Percentiles rank a stretch among this genome's conserved stretches.
Conservation (phyloP, 352 stramenopile genomes). For the Phytophthora pini region DNA sequence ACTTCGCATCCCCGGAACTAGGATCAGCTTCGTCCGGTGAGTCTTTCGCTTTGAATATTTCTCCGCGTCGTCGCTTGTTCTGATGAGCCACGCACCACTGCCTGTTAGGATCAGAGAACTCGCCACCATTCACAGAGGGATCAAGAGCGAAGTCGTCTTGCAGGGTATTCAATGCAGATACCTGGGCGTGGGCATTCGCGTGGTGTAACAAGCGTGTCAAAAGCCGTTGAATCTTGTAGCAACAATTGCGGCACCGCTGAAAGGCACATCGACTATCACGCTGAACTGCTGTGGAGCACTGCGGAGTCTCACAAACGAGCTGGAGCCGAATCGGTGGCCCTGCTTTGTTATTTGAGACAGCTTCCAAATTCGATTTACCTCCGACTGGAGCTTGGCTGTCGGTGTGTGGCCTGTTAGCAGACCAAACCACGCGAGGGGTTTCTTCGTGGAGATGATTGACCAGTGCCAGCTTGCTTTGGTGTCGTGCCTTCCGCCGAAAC, state of each 20-base stretch:
- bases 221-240: slow-evolving; percentile 70
- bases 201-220: slow-evolving; percentile 33
- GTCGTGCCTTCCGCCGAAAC: slow-evolving; percentile 66
- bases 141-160: slow-evolving; percentile 29
- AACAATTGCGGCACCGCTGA: slow-evolving; percentile 64
- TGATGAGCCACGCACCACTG: slow-evolving; percentile 45
- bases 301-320: slow-evolving; percentile 36
- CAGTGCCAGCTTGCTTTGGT: slow-evolving; percentile 65
- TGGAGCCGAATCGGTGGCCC: slow-evolving; percentile 14
- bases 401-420: slow-evolving; percentile 43
- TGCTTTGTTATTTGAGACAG: neutral
- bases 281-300: slow-evolving; percentile 45
- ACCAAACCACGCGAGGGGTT: slow-evolving; percentile 58
- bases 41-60: slow-evolving; percentile 20
- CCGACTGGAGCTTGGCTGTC: slow-evolving; percentile 8
- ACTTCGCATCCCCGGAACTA: neutral
- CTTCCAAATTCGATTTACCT: slow-evolving; percentile 17
- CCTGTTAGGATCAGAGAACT: slow-evolving; percentile 1
- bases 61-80: slow-evolving; percentile 45
- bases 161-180: slow-evolving; percentile 26
- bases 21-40: neutral
- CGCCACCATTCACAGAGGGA: neutral
- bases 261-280: slow-evolving; percentile 55
- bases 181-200: slow-evolving; percentile 26
- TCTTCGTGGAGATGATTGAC: slow-evolving; percentile 52